phyloP scores from a whole-genome alignment of 306 rosid genomes.

The Casuarina cunninghamiana region DNA sequence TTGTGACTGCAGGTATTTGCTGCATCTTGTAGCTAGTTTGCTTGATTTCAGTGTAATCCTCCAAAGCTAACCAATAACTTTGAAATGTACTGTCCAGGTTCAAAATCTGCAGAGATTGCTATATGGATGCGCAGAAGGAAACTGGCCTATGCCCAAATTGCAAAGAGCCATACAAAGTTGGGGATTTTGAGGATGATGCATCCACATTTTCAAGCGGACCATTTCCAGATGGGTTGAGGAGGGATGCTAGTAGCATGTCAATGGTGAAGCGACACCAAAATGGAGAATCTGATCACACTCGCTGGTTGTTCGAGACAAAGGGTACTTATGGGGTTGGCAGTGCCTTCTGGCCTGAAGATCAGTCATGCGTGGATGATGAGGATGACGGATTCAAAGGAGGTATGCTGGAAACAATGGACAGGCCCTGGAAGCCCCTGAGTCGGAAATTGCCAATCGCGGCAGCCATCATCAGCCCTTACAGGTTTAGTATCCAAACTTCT shows the following conservation, averaged over 20 bases:
- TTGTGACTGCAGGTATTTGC: slow-evolving; percentile 80
- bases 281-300: slow-evolving; percentile 79
- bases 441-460: slow-evolving; percentile 49
- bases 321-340: slow-evolving; percentile 86
- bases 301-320: slow-evolving; percentile 81
- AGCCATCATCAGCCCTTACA: slow-evolving; percentile 72
- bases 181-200: slow-evolving; percentile 53
- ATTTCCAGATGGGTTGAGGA: slow-evolving; percentile 53
- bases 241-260: slow-evolving; percentile 58
- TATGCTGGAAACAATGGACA: slow-evolving; percentile 52
- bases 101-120: slow-evolving; percentile 89
- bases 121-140: slow-evolving; percentile 70
- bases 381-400: slow-evolving; percentile 40
- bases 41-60: not conserved
- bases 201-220: slow-evolving; percentile 38
- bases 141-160: slow-evolving; percentile 75
- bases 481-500: slow-evolving; percentile 36
- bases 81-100: slow-evolving; percentile 40
- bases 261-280: slow-evolving; percentile 72
- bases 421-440: slow-evolving; percentile 75
- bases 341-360: slow-evolving; percentile 68
- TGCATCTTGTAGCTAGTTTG: not conserved
- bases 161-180: slow-evolving; percentile 65
- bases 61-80: not conserved
- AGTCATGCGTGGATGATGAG: slow-evolving; percentile 38